Evolutionary conservation across 78 protist species (phyloP), one percentile per base, ranked within the genome.

Genomic region (Paulinella micropora): DNA sequence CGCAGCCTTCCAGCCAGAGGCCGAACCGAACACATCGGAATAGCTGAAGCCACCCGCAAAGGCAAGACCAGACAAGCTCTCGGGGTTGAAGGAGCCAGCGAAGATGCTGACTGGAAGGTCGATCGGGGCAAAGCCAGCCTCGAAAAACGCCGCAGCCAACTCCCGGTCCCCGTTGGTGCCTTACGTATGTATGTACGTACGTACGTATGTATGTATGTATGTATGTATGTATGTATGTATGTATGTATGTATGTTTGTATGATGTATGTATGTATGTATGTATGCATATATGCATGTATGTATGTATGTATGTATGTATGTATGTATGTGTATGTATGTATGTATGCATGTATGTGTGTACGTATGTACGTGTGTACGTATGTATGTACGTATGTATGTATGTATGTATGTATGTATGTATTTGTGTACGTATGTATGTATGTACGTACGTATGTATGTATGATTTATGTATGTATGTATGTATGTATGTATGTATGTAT

Each of bases 121-220:
- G 87, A 90, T 89, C 36, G 92, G 34, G 39, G 86, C 87, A 87
- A 96, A 94, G 36, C 98, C 98, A 0, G 97, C 98, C 34, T 39
- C 73, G 73, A 28, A 64, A 81, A 96, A 93, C 0, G 96, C 93
- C 3, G 91, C 90, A 4, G 95, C 92, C 98, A 96, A 95, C 89
- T 96, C 98, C 64, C 94, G 64, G 86, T 96, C 95, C 41, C 98
- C 96, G 91, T 96, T 96, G 39, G 87, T 40, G 83, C 98, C 98
- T 89, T 96, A 95, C 89, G 15, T 51, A 51, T 15, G 15, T 51
- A 51, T 51, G 6, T 51, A 51, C 73, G 73, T 51, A 51, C 73
- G 15, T 51, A 51, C 15, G 6, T 23, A 23, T 23, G 6, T 23
- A 51, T 51, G 15, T 51, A 51, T 51, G 15, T 51, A 51, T 51